These are phyloP conservation scores for Hypoxylon cercidicola DNA, from an alignment of 495 filamentous ascomycete genomes.

Conservation along the genomic window DNA sequence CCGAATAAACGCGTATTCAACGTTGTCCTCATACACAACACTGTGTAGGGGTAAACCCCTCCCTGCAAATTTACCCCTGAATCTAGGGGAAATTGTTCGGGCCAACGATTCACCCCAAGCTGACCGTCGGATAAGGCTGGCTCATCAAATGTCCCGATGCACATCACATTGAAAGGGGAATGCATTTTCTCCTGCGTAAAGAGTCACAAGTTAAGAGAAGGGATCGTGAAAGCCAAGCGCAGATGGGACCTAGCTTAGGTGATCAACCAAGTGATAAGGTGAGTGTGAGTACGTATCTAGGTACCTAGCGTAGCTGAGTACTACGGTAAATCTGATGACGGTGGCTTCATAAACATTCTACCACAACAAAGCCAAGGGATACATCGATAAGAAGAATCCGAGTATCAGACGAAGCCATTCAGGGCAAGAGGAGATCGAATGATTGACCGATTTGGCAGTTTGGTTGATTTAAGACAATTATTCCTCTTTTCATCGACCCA, in stretches of 20 bases:
- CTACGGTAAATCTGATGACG: slow-evolving; percentile 28
- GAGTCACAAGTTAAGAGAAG: slow-evolving; percentile 4
- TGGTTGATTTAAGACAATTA: slow-evolving; percentile 20
- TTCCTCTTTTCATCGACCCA: slow-evolving; percentile 29
- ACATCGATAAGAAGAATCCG: slow-evolving; percentile 5
- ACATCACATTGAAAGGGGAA: slow-evolving; percentile 13
- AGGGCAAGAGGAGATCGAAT: slow-evolving; percentile 27
- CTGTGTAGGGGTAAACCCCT: slow-evolving; percentile 11
- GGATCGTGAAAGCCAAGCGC: slow-evolving; percentile 16
- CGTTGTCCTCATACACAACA: slow-evolving; percentile 7
- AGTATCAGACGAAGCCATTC: slow-evolving; percentile 36
- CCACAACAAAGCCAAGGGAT: slow-evolving; percentile 12
- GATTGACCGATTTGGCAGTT: slow-evolving; percentile 24
- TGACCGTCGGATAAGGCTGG: slow-evolving; percentile 27
- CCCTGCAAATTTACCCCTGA: slow-evolving; percentile 32
- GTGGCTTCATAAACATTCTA: slow-evolving; percentile 32
- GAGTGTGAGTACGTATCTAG: slow-evolving; percentile 12
- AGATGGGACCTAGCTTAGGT: background rate
- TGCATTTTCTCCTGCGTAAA: slow-evolving; percentile 9
- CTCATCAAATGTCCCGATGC: slow-evolving; percentile 21
- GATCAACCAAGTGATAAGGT: slow-evolving; percentile 11
- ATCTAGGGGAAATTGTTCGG: slow-evolving; percentile 23
- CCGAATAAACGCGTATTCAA: slow-evolving; percentile 7
- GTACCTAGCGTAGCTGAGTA: background rate
- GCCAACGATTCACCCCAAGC: slow-evolving; percentile 16